These are phyloP conservation scores for Neospermospora avenae DNA, from an alignment of 2,329 filamentous ascomycete species.

Conservation along the genomic window DNA sequence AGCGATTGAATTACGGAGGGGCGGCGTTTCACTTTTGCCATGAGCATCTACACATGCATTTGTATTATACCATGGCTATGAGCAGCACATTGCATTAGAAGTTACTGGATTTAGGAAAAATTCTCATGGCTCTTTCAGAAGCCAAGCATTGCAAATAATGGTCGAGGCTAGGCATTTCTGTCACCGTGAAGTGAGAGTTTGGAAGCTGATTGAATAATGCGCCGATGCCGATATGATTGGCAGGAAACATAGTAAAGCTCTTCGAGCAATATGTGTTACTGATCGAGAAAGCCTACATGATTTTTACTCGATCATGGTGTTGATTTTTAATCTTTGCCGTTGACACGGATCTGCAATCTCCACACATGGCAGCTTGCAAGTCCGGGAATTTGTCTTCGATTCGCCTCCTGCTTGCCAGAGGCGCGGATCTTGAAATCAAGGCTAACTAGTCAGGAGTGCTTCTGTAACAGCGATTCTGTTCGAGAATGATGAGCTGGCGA, in stretches of 20 bases:
- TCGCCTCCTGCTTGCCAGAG: background rate
- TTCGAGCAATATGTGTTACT: background rate
- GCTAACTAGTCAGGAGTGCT: background rate
- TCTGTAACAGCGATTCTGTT: background rate
- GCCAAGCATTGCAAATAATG: too few relatives aligned
- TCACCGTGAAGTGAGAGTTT: too few relatives aligned
- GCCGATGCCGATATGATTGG: background rate
- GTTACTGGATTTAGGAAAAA: too few relatives aligned
- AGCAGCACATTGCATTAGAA: background rate
- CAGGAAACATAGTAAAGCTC: background rate
- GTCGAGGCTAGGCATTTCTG: too few relatives aligned
- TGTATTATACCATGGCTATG: background rate
- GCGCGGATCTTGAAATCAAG: background rate
- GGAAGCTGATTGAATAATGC: too few relatives aligned
- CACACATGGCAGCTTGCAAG: background rate
- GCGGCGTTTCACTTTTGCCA: background rate
- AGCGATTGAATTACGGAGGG: background rate
- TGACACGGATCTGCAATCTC: background rate
- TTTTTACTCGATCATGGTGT: background rate
- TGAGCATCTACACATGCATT: background rate
- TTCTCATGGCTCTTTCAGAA: too few relatives aligned
- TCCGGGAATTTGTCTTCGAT: background rate
- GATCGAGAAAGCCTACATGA: background rate
- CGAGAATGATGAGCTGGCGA: background rate
- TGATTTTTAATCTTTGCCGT: background rate